Evolutionary conservation across 441 rosid species (phyloP).

Genomic region (Theobroma grandiflorum): DNA sequence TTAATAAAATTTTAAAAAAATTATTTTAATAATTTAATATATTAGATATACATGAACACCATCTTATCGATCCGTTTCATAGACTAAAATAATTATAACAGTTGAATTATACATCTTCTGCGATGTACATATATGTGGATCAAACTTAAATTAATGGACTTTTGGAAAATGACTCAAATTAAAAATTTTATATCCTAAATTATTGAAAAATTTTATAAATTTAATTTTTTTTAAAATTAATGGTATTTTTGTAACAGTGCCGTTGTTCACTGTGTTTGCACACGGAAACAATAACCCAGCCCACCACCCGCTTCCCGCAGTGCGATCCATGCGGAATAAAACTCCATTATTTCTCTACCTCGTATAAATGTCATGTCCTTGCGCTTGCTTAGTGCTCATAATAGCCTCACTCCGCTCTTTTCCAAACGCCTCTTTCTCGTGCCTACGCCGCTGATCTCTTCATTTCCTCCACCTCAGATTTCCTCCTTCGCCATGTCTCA

Average conservation of each 20-base stretch:
- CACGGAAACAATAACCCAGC: background rate
- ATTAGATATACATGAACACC: too few relatives aligned
- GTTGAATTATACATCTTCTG: too few relatives aligned
- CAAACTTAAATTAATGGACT: too few relatives aligned
- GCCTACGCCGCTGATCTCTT: background rate
- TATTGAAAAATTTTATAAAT: too few relatives aligned
- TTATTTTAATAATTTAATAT: too few relatives aligned
- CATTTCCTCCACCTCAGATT: slow-evolving; percentile 32
- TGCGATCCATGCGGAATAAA: background rate
- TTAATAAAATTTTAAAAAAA: too few relatives aligned
- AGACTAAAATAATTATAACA: too few relatives aligned
- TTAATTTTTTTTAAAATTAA: background rate
- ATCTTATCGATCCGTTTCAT: too few relatives aligned
- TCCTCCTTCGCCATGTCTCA: slow-evolving; percentile 60
- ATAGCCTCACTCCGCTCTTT: background rate
- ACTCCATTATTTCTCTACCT: background rate
- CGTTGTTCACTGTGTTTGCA: background rate
- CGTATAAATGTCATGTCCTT: slow-evolving; percentile 18
- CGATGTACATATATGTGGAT: too few relatives aligned
- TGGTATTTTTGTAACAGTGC: background rate
- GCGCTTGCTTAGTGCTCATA: slow-evolving; percentile 27
- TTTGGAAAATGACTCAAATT: too few relatives aligned
- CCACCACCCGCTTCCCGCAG: slow-evolving; percentile 11
- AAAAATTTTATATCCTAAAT: too few relatives aligned
- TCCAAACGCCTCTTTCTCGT: slow-evolving; percentile 19